Evolutionary conservation across 2,329 filamentous ascomycete species (phyloP).

Genomic region (Colletotrichum plurivorum): DNA sequence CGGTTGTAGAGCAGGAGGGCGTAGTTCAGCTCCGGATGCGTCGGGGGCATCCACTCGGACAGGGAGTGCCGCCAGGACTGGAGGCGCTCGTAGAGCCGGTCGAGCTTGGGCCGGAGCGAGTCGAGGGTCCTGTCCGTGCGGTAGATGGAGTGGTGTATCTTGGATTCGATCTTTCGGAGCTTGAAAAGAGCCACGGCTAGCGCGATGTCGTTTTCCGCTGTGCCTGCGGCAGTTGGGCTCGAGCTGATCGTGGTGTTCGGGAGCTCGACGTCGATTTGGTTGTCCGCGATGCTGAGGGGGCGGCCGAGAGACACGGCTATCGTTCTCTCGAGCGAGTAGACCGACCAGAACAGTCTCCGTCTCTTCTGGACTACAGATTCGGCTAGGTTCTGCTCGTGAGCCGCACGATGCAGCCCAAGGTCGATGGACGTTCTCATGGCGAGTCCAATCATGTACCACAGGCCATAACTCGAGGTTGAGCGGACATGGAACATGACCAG

Average conservation of each 20-base stretch:
- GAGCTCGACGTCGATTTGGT: conserved; percentile 64
- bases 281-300: conserved; percentile 64
- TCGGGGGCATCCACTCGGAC: conserved; percentile 65
- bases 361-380: conserved; percentile 42
- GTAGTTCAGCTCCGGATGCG: conserved; percentile 63
- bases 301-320: conserved; percentile 65
- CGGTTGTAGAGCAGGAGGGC: conserved; percentile 65
- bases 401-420: conserved; percentile 63
- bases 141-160: conserved; percentile 67
- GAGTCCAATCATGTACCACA: conserved; percentile 69
- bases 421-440: conserved; percentile 68
- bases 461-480: conserved; percentile 63
- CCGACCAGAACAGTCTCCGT: conserved; percentile 65
- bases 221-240: conserved; percentile 45
- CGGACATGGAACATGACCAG: conserved; percentile 66
- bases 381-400: conserved; percentile 51
- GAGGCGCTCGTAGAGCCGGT: conserved; percentile 59
- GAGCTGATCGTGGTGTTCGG: conserved; percentile 53
- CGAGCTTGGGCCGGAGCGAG: conserved; percentile 61
- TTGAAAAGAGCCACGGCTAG: conserved; percentile 60
- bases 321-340: conserved; percentile 64
- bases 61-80: conserved; percentile 69
- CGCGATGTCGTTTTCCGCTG: conserved; percentile 51
- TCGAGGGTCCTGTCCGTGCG: conserved; percentile 61
- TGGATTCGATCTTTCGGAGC: conserved; percentile 62